Evolutionary conservation across 2,329 filamentous ascomycete genomes (phyloP), one percentile per base, ranked within the genome.

Genomic region (Colletotrichum liaoningense): DNA sequence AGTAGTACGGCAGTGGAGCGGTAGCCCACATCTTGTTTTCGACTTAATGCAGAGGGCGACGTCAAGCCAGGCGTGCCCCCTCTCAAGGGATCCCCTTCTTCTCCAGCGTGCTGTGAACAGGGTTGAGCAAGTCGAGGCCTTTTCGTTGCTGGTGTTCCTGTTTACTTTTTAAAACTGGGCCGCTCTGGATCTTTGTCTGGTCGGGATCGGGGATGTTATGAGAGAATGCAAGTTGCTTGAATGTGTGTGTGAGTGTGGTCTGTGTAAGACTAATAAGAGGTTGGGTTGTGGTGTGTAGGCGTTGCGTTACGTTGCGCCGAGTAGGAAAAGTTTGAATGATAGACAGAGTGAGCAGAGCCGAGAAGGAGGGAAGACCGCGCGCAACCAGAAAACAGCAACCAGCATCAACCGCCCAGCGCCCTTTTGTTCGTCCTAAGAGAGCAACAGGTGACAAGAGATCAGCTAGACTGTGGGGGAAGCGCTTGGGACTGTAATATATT

Each of bases 1-100:
- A 76, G 67, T 76, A 77, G 60, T 76, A 76, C 28, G 76, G 75
- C 55, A 74, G 56, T 67, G 76, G 75, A 63, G 75, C 74, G 56
- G 72, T 69, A 64, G 75, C 69, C 67, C 68, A 73, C 75, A 76
- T 76, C 60, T 72, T 73, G 67, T 71, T 71, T 67, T 65, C 52
- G 49, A 60, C 67, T 67, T 60, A 74, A 76, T 73, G 72, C 75
- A 75, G 66, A 70, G 72, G 69, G 72, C 75, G 70, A 75, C 69
- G 74, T 67, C 64, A 65, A 69, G 74, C 73, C 60, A 63, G 69
- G 62, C 67, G 70, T 70, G 63, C 68, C 68, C 72, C 69, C 71
- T 73, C 71, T 67, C 70, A 73, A 73, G 60, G 66, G 26, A 64
- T 69, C 59, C 66, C 70, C 70, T 73, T 70, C 67, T 56, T 70